Base-by-base conservation (phyloP, 2,329 filamentous ascomycete species). In the Monosporascus sp. region DNA sequence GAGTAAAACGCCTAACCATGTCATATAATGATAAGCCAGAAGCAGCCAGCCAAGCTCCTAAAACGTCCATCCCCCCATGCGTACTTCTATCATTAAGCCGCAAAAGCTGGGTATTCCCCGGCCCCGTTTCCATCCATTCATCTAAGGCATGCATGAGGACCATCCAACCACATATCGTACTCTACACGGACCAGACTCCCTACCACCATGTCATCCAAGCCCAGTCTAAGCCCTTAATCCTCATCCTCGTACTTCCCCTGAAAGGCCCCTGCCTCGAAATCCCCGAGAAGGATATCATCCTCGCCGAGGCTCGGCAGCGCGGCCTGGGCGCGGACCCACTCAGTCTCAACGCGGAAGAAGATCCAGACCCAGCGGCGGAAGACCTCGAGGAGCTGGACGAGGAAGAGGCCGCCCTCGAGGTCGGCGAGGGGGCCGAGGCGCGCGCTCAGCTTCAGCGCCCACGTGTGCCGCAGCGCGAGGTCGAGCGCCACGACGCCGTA, bases 351-450 rank as follows among this genome's bases (percentile, higher is more conserved):
- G 9, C 94, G 83, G 72, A 97, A 90, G 72, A 97, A 97, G 53
- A 97, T 90, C 94, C 94, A 99, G 56, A 97, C 81, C 91, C 93
- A 97, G 53, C 94, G 81, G 48, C 94, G 81, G 46, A 90, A 78
- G 18, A 97, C 88, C 74, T 99, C 94, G 11, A 96, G 76, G 45
- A 89, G 79, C 75, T 97, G 88, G 64, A 97, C 83, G 25, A 93
- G 64, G 67, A 97, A 99, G 45, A 97, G 89, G 7, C 90, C 90
- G 52, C 86, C 86, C 74, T 97, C 94, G 50, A 91, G 83, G 67
- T 96, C 91, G 61, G 88, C 87, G 53, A 96, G 85, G 67, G 89
- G 89, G 67, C 92, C 87, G 53, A 97, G 74, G 67, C 89, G 87
- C 31, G 89, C 84, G 60, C 86, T 89, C 25, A 97, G 80, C 74